Evolutionary conservation across 441 rosid genomes (phyloP), one percentile per base, ranked within the genome.

Genomic region (Arabidopsis hybrid): DNA sequence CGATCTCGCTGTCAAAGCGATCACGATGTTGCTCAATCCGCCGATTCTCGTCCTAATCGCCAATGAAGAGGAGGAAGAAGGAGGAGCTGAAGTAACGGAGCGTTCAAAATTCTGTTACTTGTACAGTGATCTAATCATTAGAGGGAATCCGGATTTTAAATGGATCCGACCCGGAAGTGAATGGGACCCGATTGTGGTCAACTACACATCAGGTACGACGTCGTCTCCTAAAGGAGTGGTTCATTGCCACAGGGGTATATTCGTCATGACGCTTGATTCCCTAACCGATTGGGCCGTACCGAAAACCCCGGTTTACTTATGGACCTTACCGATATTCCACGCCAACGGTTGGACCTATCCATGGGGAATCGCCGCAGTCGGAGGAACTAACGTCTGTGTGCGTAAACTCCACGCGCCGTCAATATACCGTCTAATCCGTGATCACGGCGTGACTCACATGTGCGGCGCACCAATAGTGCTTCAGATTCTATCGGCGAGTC

Each of bases 301-400:
- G 4, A 84, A 84, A 52, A 86, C 83, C 26, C 88, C 94, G 4
- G 86, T 90, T 1, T 92, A 86, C 49, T 55, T 90, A 3, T 90
- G 94, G 97, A 84, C 92, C 35, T 84, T 92, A 7, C 90, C 94
- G 0, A 31, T 31, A 31, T 31, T 31, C 4, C 32, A 31, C 32
- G 32, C 5, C 4, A 31, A 31, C 32, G 32, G 97, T 6, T 92
- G 96, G 94, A 63, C 88, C 62, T 86, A 51, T 51, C 82, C 92
- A 17, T 92, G 97, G 97, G 94, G 84, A 0, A 83, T 88, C 65
- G 97, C 92, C 0, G 94, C 90, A 0, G 85, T 85, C 0, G 97
- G 96, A 5, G 97, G 90, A 6, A 86, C 87, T 42, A 88, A 86
- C 59, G 60, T 90, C 51, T 92, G 94, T 52, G 64, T 88, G 55